Percentiles rank a stretch among this genome's conserved stretches.
Evolutionary conservation across 805 yeast genomes (phyloP).

Genomic region (Candida qinlingensis): DNA sequence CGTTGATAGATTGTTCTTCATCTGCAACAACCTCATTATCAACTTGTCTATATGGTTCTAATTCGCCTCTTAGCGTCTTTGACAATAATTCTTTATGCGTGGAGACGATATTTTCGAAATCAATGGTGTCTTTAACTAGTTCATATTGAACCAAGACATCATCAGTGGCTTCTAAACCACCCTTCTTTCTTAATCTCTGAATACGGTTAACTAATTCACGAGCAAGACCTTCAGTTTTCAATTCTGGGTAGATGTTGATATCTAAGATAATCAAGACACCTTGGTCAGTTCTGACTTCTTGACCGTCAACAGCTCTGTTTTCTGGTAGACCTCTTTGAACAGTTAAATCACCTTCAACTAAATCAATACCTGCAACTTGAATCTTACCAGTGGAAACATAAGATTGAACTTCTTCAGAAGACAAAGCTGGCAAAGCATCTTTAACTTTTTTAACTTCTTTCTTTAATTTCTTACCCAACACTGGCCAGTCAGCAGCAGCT

Average conservation of each 20-base stretch:
- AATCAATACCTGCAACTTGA: constrained; percentile 83
- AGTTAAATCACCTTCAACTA: constrained; percentile 82
- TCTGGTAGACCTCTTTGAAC: constrained; percentile 88
- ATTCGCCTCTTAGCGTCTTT: constrained; percentile 66
- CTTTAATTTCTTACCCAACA: constrained; percentile 94
- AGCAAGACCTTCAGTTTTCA: constrained; percentile 90
- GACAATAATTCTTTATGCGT: constrained; percentile 63
- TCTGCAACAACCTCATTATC: constrained; percentile 60
- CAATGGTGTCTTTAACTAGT: constrained; percentile 56
- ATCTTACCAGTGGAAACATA: constrained; percentile 71
- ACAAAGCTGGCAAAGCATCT: constrained; percentile 79
- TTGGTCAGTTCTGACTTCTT: constrained; percentile 81
- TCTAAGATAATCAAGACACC: constrained; percentile 90
- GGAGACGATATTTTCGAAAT: constrained; percentile 53
- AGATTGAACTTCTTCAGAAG: constrained; percentile 76
- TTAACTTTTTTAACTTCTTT: constrained; percentile 90
- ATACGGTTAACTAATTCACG: constrained; percentile 96
- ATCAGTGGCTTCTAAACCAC: constrained; percentile 90
- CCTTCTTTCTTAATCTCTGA: constrained; percentile 95
- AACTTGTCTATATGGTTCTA: constrained; percentile 39
- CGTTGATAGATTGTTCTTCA: constrained; percentile 83
- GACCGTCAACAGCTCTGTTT: constrained; percentile 56
- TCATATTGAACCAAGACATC: constrained; percentile 85
- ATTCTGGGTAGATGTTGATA: constrained; percentile 78
- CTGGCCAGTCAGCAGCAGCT: constrained; percentile 99